Conservation (phyloP, 2,329 filamentous ascomycete genomes). For the Fusarium sublunatum region DNA sequence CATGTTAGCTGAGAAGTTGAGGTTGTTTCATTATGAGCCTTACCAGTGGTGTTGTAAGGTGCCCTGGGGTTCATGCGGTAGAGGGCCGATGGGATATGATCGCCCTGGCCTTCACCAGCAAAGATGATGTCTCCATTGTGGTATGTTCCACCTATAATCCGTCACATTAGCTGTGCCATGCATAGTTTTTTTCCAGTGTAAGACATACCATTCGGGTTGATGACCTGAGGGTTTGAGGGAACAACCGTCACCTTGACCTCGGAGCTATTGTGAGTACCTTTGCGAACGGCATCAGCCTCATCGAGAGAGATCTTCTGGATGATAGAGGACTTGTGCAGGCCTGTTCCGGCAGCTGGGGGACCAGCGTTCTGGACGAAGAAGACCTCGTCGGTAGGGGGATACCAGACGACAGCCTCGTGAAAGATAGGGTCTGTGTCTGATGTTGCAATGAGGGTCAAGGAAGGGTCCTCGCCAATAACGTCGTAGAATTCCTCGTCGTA, state of each 20-base stretch:
- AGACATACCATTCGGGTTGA: constrained; percentile 60
- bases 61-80: constrained; percentile 46
- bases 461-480: constrained; percentile 61
- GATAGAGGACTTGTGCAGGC: constrained; percentile 61
- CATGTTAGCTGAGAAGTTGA: not conserved
- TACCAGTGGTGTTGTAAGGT: constrained; percentile 63
- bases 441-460: constrained; percentile 62
- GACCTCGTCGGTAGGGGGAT: constrained; percentile 59
- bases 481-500: constrained; percentile 63
- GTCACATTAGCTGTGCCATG: not conserved
- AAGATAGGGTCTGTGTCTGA: constrained; percentile 59
- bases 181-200: not conserved
- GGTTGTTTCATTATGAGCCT: constrained; percentile 1
- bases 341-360: constrained; percentile 58
- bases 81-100: constrained; percentile 43
- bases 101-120: constrained; percentile 62
- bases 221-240: constrained; percentile 56
- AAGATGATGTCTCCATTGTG: constrained; percentile 62
- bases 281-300: constrained; percentile 52
- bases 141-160: constrained; percentile 57
- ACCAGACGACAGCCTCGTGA: constrained; percentile 67
- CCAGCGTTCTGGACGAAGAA: constrained; percentile 67
- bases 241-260: constrained; percentile 58
- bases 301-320: constrained; percentile 62
- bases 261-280: constrained; percentile 31